phyloP scores from a whole-genome alignment of 2,329 filamentous ascomycete species.

The Alternaria brassicicola region DNA sequence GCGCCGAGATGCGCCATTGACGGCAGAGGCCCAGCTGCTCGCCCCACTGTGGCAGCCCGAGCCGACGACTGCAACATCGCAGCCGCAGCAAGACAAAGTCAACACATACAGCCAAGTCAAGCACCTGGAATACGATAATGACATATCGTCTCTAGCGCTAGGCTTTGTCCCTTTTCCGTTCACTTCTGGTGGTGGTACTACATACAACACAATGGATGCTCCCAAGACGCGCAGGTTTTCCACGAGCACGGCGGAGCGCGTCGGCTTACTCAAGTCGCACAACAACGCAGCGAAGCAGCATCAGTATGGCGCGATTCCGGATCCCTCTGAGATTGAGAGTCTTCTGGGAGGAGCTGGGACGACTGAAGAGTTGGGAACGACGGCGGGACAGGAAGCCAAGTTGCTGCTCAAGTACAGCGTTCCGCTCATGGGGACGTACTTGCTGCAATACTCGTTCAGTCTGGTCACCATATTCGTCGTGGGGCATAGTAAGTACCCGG shows the following conservation, averaged over 20 bases:
- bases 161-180: constrained; percentile 30
- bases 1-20: constrained; percentile 14
- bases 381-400: constrained; percentile 37
- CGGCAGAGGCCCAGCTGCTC: constrained; percentile 15
- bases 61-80: constrained; percentile 8
- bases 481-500: constrained; percentile 49
- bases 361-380: constrained; percentile 31
- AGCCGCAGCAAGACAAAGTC: constrained; percentile 2
- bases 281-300: constrained; percentile 25
- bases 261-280: constrained; percentile 32
- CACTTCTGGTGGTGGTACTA: constrained; percentile 25
- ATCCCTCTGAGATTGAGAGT: constrained; percentile 36
- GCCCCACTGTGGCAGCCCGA: constrained; percentile 19
- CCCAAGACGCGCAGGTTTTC: constrained; percentile 42
- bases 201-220: constrained; percentile 39
- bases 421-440: constrained; percentile 60
- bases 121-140: constrained; percentile 16
- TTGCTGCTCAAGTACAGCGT: constrained; percentile 53
- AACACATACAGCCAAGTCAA: background rate
- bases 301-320: constrained; percentile 38
- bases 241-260: constrained; percentile 33
- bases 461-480: constrained; percentile 60
- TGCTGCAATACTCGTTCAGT: constrained; percentile 61
- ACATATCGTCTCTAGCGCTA: constrained; percentile 35
- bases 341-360: constrained; percentile 31